Evolutionary conservation across 441 rosid species (phyloP).

Genomic region (Erodium moschatum): DNA sequence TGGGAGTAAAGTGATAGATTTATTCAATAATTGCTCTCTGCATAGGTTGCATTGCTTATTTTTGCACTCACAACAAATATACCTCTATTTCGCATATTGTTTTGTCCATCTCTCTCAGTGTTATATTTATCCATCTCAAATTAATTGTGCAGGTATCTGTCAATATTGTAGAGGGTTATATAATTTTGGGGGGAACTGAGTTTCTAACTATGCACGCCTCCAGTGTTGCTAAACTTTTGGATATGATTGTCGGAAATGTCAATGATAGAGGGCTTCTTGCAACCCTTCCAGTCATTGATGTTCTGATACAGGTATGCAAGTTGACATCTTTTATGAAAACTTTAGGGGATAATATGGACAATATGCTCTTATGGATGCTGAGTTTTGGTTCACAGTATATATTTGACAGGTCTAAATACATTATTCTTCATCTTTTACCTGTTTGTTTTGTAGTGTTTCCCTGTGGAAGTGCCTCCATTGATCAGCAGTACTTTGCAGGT

Average conservation of each 20-base stretch:
- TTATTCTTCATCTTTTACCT: slow-evolving; percentile 7
- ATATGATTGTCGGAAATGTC: slow-evolving; percentile 88
- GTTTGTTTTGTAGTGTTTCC: slow-evolving; percentile 60
- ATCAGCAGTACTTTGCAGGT: slow-evolving; percentile 81
- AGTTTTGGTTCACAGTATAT: background rate
- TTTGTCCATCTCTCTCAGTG: background rate
- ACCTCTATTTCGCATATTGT: background rate
- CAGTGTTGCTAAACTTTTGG: slow-evolving; percentile 76
- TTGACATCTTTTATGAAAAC: background rate
- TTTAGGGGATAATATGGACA: background rate
- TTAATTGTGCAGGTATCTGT: slow-evolving; percentile 70
- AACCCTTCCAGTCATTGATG: slow-evolving; percentile 76
- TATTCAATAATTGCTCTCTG: background rate
- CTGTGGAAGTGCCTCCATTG: slow-evolving; percentile 72
- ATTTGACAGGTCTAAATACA: background rate
- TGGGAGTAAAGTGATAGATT: background rate
- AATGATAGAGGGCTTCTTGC: slow-evolving; percentile 76
- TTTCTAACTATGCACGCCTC: slow-evolving; percentile 74
- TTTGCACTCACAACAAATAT: too few relatives aligned
- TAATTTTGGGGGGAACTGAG: slow-evolving; percentile 74
- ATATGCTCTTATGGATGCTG: background rate
- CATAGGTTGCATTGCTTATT: too few relatives aligned
- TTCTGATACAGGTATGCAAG: slow-evolving; percentile 68
- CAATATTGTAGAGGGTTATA: slow-evolving; percentile 65
- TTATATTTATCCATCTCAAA: background rate